These are phyloP conservation scores for Picea glauca DNA, from an alignment of 75 land plant genomes.

Conservation along the genomic window DNA sequence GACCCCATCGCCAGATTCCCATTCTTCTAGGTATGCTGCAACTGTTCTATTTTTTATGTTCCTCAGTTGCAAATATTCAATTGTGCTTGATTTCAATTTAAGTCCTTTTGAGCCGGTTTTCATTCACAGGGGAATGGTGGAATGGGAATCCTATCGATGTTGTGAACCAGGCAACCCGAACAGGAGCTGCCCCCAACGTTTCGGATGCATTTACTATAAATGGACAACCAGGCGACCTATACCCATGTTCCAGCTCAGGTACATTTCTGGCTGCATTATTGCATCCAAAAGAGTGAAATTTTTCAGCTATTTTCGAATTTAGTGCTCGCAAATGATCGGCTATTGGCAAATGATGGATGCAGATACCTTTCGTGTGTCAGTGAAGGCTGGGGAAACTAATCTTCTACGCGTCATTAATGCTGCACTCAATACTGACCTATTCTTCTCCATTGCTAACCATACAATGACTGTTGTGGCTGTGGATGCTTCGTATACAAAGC, in stretches of 20 bases:
- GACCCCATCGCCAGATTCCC: neutral
- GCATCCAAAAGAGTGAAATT: constrained; percentile 51
- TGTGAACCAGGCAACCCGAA: neutral
- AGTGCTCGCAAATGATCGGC: too few species aligned
- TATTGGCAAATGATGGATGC: too few species aligned
- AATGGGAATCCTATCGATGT: constrained; percentile 74
- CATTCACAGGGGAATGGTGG: constrained; percentile 85
- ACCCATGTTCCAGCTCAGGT: too few species aligned
- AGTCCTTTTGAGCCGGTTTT: neutral
- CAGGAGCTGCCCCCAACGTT: too few species aligned
- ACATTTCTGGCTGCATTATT: constrained; percentile 1
- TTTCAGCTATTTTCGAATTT: too few species aligned
- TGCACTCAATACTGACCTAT: too few species aligned
- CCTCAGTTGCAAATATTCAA: constrained; percentile 24
- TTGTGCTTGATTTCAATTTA: constrained; percentile 35
- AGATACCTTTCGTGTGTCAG: too few species aligned
- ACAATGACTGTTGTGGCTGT: constrained; percentile 14
- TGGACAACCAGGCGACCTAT: too few species aligned
- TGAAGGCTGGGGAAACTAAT: too few species aligned
- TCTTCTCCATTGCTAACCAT: constrained; percentile 7
- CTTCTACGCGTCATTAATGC: too few species aligned
- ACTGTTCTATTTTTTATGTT: constrained; percentile 32
- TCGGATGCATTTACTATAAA: too few species aligned
- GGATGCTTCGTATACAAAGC: constrained; percentile 13
- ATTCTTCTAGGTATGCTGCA: constrained; percentile 33